A percentile compares a stretch with the other conserved stretches of the same genome.
Conservation (phyloP, 768 basidiomycete species). For the Leccinum subgranulosum region DNA sequence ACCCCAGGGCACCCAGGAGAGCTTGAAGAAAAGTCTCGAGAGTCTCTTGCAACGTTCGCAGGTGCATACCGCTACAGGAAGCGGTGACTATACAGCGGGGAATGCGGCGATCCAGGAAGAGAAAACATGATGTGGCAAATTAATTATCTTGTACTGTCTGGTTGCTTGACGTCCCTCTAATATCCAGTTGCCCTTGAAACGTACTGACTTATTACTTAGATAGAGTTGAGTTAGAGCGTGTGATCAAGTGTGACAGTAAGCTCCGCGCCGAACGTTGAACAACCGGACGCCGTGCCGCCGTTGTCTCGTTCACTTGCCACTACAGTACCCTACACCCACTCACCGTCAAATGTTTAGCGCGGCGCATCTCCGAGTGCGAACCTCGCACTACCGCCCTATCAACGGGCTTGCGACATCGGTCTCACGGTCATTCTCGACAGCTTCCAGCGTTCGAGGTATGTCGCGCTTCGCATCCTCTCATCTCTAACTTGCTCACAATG, state of each 20-base stretch:
- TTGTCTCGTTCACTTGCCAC: neutral
- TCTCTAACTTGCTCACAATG: neutral
- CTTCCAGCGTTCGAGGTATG: constrained; percentile 17
- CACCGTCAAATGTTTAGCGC: neutral
- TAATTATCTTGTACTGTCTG: neutral
- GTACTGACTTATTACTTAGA: neutral
- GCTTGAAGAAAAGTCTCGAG: constrained; percentile 25
- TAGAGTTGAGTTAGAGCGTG: neutral
- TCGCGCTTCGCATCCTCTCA: neutral
- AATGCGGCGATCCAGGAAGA: neutral
- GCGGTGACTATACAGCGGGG: neutral
- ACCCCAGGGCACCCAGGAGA: constrained; percentile 8
- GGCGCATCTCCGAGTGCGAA: constrained; percentile 1
- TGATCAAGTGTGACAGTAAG: neutral
- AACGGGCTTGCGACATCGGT: constrained; percentile 4
- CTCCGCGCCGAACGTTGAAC: constrained; percentile 22
- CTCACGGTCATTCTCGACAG: constrained; percentile 22
- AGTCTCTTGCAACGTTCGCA: constrained; percentile 14
- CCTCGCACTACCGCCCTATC: constrained; percentile 3
- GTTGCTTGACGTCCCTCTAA: neutral
- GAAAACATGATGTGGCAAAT: neutral
- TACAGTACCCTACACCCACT: neutral
- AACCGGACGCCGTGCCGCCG: neutral
- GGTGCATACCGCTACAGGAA: neutral
- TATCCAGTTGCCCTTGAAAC: neutral